Percentiles rank a stretch among this genome's conserved stretches.
Evolutionary conservation across 805 yeast genomes (phyloP).

Genomic region (Komagataella ulmi): DNA sequence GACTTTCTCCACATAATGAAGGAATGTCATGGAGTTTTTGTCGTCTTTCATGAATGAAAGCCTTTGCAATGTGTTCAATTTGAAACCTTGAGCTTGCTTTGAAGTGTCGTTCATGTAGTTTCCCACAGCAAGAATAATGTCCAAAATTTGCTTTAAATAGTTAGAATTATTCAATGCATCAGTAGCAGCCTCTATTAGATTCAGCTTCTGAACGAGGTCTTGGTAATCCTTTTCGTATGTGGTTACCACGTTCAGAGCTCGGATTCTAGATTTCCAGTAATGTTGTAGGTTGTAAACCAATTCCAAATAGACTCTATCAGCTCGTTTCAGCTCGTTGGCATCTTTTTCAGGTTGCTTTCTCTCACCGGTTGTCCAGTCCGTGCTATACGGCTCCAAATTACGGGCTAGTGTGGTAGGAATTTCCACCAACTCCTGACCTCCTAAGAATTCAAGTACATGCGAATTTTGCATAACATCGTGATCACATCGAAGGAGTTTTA

Average conservation of each 20-base stretch:
- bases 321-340: conserved; percentile 66
- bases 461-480: conserved; percentile 52
- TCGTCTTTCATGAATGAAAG: conserved; percentile 85
- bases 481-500: conserved; percentile 67
- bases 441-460: conserved; percentile 76
- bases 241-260: conserved; percentile 62
- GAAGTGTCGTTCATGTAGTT: conserved; percentile 92
- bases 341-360: conserved; percentile 47
- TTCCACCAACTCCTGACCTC: conserved; percentile 62
- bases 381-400: conserved; percentile 68
- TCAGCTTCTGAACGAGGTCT: conserved; percentile 55
- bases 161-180: conserved; percentile 51
- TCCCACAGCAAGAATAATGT: conserved; percentile 82
- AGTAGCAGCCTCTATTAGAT: conserved; percentile 62
- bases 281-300: conserved; percentile 71
- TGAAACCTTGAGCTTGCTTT: conserved; percentile 89
- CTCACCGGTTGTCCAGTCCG: conserved; percentile 45
- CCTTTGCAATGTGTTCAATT: conserved; percentile 78
- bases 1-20: conserved; percentile 85
- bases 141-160: conserved; percentile 59
- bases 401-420: conserved; percentile 59
- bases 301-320: conserved; percentile 77
- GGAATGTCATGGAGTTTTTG: conserved; percentile 72
- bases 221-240: conserved; percentile 68
- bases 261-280: conserved; percentile 87